These are phyloP conservation scores for Metrosideros polymorpha DNA, from an alignment of 441 rosid species.

Conservation along the genomic window DNA sequence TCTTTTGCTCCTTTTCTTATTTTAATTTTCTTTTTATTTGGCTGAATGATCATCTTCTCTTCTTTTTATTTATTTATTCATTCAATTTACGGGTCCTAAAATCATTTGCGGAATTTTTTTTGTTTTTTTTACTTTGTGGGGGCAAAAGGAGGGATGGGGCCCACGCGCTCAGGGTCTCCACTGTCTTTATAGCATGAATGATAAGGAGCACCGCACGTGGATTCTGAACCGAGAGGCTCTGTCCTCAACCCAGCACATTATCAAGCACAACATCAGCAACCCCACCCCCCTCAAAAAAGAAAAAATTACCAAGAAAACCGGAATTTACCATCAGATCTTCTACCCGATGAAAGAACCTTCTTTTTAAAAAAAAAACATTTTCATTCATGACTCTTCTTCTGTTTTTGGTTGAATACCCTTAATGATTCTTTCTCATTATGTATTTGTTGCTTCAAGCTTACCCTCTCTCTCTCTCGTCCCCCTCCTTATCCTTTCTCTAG, in stretches of 20 bases:
- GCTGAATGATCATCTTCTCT: neutral
- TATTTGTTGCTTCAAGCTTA: constrained; percentile 7
- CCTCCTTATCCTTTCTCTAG: neutral
- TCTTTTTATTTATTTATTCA: neutral
- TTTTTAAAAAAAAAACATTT: neutral
- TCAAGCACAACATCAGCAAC: neutral
- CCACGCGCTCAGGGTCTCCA: neutral
- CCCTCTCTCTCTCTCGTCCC: neutral
- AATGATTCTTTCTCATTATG: constrained; percentile 4
- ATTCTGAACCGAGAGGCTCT: constrained; percentile 8
- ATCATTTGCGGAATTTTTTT: neutral
- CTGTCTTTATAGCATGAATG: constrained; percentile 6
- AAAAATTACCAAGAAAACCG: too few relatives aligned
- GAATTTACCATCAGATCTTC: neutral
- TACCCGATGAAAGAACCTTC: neutral
- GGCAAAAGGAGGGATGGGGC: neutral
- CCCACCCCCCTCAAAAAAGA: neutral
- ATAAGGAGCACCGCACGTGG: constrained; percentile 16
- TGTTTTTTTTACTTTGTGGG: neutral
- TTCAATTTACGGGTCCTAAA: neutral
- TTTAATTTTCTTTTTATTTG: neutral
- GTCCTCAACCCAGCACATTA: neutral
- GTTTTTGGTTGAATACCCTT: neutral
- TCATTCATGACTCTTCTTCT: neutral
- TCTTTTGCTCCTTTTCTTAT: neutral